Evolutionary conservation across 2,329 filamentous ascomycete genomes (phyloP).

Genomic region (Pseudopyrenochaeta lycopersici): DNA sequence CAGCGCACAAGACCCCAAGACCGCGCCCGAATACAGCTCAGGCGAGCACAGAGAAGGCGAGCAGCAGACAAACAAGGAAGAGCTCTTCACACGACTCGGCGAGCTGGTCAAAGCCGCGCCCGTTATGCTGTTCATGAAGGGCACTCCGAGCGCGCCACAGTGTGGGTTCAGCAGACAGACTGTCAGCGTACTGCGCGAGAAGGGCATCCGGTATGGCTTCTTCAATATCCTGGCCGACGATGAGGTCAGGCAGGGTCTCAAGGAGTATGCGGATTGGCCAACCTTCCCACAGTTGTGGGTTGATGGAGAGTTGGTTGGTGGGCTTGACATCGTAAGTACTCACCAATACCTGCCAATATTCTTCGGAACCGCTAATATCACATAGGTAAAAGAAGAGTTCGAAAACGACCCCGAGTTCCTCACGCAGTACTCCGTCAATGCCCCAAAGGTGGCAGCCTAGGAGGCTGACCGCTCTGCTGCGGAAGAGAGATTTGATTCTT

Average conservation of each 20-base stretch:
- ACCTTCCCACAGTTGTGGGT: constrained; percentile 97
- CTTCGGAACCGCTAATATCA: constrained; percentile 27
- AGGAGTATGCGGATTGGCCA: constrained; percentile 98
- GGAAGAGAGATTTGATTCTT: background rate
- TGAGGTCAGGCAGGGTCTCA: constrained; percentile 93
- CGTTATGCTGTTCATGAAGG: constrained; percentile 99
- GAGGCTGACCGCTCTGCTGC: background rate
- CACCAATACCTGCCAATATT: background rate
- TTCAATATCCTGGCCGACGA: constrained; percentile 99
- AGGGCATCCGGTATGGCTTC: constrained; percentile 94
- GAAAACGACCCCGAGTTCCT: constrained; percentile 85
- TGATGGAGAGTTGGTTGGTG: constrained; percentile 87
- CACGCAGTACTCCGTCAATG: constrained; percentile 68
- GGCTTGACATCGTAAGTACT: constrained; percentile 87
- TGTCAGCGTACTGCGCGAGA: constrained; percentile 85
- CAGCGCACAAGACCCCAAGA: constrained; percentile 51
- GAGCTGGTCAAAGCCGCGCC: constrained; percentile 94
- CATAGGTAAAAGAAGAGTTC: constrained; percentile 90
- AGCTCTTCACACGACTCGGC: constrained; percentile 79
- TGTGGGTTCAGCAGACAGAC: constrained; percentile 94
- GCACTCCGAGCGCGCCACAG: constrained; percentile 85
- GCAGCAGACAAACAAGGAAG: constrained; percentile 72
- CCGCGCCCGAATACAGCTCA: constrained; percentile 57
- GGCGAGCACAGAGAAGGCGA: constrained; percentile 37
- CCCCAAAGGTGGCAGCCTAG: constrained; percentile 16